These are phyloP conservation scores for Penicillium sp. DNA, from an alignment of 2,329 filamentous ascomycete genomes.

Conservation along the genomic window DNA sequence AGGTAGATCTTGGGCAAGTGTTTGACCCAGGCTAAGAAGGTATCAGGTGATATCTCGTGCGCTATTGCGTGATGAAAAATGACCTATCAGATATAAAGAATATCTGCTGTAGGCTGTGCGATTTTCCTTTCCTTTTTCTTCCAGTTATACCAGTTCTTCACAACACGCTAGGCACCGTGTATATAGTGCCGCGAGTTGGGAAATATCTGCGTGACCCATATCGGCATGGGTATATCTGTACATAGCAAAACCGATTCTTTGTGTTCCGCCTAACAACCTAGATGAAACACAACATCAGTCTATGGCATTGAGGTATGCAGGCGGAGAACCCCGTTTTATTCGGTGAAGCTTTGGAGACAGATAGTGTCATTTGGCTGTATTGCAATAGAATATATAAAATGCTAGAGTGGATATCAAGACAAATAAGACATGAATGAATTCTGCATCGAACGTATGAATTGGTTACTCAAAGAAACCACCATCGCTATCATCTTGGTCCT, in stretches of 20 bases:
- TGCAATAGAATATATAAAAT: constrained; percentile 1
- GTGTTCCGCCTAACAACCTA: neutral
- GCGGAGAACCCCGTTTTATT: neutral
- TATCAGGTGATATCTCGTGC: too few species aligned
- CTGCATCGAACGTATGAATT: neutral
- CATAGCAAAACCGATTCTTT: neutral
- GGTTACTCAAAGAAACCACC: constrained; percentile 43
- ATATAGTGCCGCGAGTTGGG: too few species aligned
- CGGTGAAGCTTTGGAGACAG: neutral
- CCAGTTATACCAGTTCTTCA: too few species aligned
- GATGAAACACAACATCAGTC: neutral
- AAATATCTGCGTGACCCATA: too few species aligned
- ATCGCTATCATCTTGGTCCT: constrained; percentile 34
- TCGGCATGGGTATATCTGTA: neutral
- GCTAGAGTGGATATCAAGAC: constrained; percentile 14
- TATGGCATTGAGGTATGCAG: neutral
- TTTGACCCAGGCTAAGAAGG: too few species aligned
- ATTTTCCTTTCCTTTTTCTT: too few species aligned
- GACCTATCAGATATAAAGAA: too few species aligned
- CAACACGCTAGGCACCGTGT: too few species aligned
- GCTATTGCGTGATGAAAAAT: too few species aligned
- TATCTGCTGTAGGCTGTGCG: too few species aligned
- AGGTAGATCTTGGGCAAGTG: too few species aligned
- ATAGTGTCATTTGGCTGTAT: neutral
- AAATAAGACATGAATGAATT: constrained; percentile 7